Conservation (phyloP, 257 asterid species). For the Cinchona pubescens region DNA sequence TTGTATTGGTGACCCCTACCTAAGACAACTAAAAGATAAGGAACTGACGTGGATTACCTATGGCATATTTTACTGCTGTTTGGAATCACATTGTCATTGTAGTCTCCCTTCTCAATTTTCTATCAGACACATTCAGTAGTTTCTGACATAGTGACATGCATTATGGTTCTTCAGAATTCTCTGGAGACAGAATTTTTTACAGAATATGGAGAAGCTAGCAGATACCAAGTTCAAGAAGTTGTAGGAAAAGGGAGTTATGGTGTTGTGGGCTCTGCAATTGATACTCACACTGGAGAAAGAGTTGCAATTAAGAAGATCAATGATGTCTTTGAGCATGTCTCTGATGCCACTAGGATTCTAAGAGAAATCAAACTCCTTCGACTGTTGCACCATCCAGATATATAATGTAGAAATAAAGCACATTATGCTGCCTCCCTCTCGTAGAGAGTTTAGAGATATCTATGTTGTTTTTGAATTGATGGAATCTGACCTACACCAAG, state of each 20-base stretch:
- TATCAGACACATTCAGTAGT: not conserved
- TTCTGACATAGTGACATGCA: constrained; percentile 15
- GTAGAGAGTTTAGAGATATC: constrained; percentile 87
- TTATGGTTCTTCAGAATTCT: constrained; percentile 54
- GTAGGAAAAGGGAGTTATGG: constrained; percentile 98
- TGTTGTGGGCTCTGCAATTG: constrained; percentile 85
- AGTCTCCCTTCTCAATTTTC: not conserved
- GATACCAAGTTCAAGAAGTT: constrained; percentile 94
- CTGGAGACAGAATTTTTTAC: constrained; percentile 84
- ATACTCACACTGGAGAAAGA: constrained; percentile 80
- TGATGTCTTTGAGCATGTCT: constrained; percentile 93
- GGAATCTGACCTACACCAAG: constrained; percentile 99
- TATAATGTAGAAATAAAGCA: constrained; percentile 92
- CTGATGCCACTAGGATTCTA: constrained; percentile 91
- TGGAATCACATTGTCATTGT: not conserved
- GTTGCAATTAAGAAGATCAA: constrained; percentile 95
- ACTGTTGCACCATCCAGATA: constrained; percentile 86
- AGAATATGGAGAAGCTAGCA: constrained; percentile 90
- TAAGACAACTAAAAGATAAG: not conserved
- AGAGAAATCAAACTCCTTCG: constrained; percentile 97
- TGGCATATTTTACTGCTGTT: not conserved
- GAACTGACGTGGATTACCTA: not conserved
- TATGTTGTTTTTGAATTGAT: constrained; percentile 88
- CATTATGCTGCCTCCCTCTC: constrained; percentile 94
- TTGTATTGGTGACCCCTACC: not conserved